Conservation (phyloP, 768 basidiomycete species). For the Galerina marginata region DNA sequence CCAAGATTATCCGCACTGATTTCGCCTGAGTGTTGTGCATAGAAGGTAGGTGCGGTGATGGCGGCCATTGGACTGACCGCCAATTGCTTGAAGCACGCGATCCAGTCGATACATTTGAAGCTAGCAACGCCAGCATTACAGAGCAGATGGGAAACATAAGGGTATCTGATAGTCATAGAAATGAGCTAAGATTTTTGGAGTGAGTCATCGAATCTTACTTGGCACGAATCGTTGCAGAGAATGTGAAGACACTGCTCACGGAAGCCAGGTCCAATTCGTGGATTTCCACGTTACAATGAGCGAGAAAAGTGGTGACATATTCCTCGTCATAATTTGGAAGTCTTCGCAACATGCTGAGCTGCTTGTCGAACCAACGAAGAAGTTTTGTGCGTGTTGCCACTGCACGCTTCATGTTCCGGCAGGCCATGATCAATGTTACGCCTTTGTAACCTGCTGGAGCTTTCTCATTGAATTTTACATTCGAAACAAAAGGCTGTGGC, state of each 20-base stretch:
- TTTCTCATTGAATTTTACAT: slow-evolving; percentile 22
- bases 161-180: slow-evolving; percentile 53
- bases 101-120: slow-evolving; percentile 61
- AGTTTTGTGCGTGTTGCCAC: slow-evolving; percentile 64
- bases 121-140: slow-evolving; percentile 79
- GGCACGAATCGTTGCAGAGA: slow-evolving; percentile 56
- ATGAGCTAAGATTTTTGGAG: slow-evolving; percentile 1
- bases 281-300: slow-evolving; percentile 64
- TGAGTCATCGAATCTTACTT: slow-evolving; percentile 47
- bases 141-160: slow-evolving; percentile 81
- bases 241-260: slow-evolving; percentile 64
- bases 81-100: slow-evolving; percentile 51
- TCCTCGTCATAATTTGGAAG: slow-evolving; percentile 47
- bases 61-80: slow-evolving; percentile 46
- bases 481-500: slow-evolving; percentile 47
- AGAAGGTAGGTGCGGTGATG: slow-evolving; percentile 60
- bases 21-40: slow-evolving; percentile 63
- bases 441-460: slow-evolving; percentile 45
- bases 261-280: slow-evolving; percentile 68
- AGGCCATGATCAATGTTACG: slow-evolving; percentile 81
- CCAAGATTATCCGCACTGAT: slow-evolving; percentile 73
- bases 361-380: slow-evolving; percentile 55
- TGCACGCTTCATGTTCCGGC: slow-evolving; percentile 69
- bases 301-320: slow-evolving; percentile 61
- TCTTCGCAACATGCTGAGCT: slow-evolving; percentile 45